Evolutionary conservation across 768 basidiomycete genomes (phyloP), one percentile per base, ranked within the genome.

Genomic region (Chalciporus chontae): DNA sequence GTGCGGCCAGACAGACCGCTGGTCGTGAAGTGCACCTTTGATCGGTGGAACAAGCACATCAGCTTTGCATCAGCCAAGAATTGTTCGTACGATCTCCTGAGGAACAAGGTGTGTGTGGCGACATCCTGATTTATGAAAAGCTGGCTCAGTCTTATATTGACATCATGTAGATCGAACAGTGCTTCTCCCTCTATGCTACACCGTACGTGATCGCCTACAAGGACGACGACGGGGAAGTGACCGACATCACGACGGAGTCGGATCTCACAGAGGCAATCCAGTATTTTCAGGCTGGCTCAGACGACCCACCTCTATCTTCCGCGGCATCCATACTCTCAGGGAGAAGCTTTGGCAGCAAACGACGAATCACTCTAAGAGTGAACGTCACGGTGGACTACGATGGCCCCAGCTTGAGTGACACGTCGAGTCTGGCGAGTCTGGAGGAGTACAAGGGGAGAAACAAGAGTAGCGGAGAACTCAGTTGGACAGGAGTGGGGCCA

Each of bases 351-450:
- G 75, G 79, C 9, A 73, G 77, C 29, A 75, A 79, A 39, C 91
- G 84, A 34, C 91, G 84, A 64, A 87, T 96, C 48, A 87, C 85
- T 1, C 70, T 96, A 14, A 77, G 80, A 8, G 81, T 96, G 31
- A 76, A 84, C 40, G 83, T 97, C 37, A 74, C 75, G 8, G 83
- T 94, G 53, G 93, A 94, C 53, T 94, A 92, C 58, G 94, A 96
- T 65, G 91, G 91, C 0, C 91, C 87, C 13, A 90, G 87, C 68
- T 74, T 96, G 50, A 93, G 90, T 8, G 94, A 96, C 57, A 90
- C 92, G 2, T 83, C 82, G 9, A 94, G 91, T 8, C 70, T 94
- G 15, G 80, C 78, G 18, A 91, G 90, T 63, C 60, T 85, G 62
- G 88, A 94, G 38, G 87, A 90, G 56, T 84, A 83, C 70, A 72